Evolutionary conservation across 2,329 filamentous ascomycete species (phyloP), one percentile per base, ranked within the genome.

Genomic region (Fusarium equiseti): DNA sequence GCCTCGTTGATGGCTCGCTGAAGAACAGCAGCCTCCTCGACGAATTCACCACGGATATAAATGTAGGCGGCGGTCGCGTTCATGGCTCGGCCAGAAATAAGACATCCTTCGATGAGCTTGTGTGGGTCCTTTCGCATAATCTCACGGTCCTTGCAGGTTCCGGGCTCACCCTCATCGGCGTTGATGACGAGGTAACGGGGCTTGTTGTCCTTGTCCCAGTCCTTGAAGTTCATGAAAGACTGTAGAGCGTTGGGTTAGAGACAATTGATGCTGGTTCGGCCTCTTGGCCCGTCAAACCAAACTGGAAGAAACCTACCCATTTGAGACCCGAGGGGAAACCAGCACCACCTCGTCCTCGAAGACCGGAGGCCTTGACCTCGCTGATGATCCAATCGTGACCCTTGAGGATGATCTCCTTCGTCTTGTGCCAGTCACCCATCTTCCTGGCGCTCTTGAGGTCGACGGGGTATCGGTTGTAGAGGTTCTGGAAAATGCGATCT

Each of bases 171-270:
- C 86, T 99, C 96, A 81, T 99, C 96, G 74, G 96, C 96, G 79
- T 99, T 99, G 85, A 99, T 94, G 68, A 99, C 95, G 59, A 99
- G 87, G 80, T 99, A 99, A 78, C 96, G 91, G 73, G 96, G 96
- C 84, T 97, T 97, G 77, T 83, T 92, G 81, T 98, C 96, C 85
- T 99, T 97, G 78, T 99, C 95, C 96, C 96, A 99, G 77, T 94
- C 96, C 85, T 98, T 98, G 87, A 95, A 95, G 88, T 99, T 99
- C 96, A 99, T 99, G 84, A 99, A 99, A 52, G 95, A 98, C 94
- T 97, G 64, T 38, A 56, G 53, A 77, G 55, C 45, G 54, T 74
- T 61, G 70, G 64, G 61, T 62, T 66, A 66, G 63, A 66, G 55
- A 66, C 61, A 64, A 61, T 70, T 57, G 59, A 53, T 59, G 68